Conservation (phyloP, 306 rosid genomes). For the Acmispon strigosus region DNA sequence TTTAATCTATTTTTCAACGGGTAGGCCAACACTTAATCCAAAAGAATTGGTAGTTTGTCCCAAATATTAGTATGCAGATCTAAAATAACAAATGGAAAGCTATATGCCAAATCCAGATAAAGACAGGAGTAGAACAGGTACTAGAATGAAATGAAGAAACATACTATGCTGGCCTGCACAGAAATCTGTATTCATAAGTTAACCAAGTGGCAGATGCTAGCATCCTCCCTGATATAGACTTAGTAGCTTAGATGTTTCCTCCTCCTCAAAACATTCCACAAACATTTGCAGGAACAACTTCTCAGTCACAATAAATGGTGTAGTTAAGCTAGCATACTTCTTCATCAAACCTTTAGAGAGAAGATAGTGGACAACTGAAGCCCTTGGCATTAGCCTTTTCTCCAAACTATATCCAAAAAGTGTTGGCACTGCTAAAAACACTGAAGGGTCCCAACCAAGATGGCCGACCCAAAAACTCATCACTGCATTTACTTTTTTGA, state of each 20-base stretch:
- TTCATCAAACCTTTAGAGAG: slow-evolving; percentile 29
- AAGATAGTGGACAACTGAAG: slow-evolving; percentile 23
- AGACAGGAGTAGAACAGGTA: too few relatives aligned
- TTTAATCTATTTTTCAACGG: too few relatives aligned
- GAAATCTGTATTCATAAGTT: background rate
- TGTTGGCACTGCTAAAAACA: background rate
- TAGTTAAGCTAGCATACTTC: background rate
- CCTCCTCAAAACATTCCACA: slow-evolving; percentile 2
- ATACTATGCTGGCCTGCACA: background rate
- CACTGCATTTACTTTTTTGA: slow-evolving; percentile 26
- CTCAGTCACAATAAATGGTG: background rate
- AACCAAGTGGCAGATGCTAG: background rate
- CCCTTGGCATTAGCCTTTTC: slow-evolving; percentile 36
- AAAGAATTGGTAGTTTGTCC: too few relatives aligned
- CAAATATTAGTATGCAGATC: too few relatives aligned
- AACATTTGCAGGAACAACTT: slow-evolving; percentile 16
- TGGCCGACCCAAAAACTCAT: slow-evolving; percentile 35
- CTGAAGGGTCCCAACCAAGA: slow-evolving; percentile 19
- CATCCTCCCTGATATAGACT: background rate
- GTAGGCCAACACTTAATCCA: too few relatives aligned
- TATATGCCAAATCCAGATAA: background rate
- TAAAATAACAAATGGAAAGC: too few relatives aligned
- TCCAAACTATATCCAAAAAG: slow-evolving; percentile 32
- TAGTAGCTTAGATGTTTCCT: background rate
- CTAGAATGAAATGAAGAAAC: background rate